A percentile compares a stretch with the other conserved stretches of the same genome.
Conservation (phyloP, 306 rosid genomes). For the Vicia sativa region DNA sequence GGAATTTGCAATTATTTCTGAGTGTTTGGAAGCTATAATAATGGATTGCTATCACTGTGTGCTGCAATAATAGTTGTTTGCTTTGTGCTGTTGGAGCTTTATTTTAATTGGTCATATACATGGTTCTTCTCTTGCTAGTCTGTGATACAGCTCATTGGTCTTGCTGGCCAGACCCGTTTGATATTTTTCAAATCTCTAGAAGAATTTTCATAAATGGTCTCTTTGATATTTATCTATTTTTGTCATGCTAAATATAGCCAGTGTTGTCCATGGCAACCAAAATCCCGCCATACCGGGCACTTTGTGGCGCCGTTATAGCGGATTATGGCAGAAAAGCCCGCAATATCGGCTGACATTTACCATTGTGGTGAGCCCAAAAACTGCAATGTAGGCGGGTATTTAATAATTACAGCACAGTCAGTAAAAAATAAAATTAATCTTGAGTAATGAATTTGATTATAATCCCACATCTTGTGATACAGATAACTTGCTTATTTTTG, state of each 20-base stretch:
- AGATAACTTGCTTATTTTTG: conserved; percentile 10
- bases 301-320: no score
- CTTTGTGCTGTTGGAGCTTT: conserved; percentile 12
- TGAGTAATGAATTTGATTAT: not conserved
- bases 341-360: no score
- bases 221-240: not conserved
- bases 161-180: not conserved
- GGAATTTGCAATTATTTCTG: conserved; percentile 4
- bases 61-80: not conserved
- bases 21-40: conserved; percentile 7
- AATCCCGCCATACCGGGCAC: no score
- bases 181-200: not conserved
- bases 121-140: conserved; percentile 2
- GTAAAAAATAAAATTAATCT: not conserved
- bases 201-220: not conserved
- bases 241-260: not conserved
- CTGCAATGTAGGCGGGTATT: no score
- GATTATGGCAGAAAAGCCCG: no score
- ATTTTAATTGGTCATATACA: conserved; percentile 5
- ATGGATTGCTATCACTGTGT: conserved; percentile 3
- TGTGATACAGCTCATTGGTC: not conserved
- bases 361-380: no score
- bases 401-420: not conserved
- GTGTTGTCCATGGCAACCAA: no score
- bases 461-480: conserved; percentile 15